Conservation (phyloP, 116 monocot genomes). For the Iris pallida region DNA sequence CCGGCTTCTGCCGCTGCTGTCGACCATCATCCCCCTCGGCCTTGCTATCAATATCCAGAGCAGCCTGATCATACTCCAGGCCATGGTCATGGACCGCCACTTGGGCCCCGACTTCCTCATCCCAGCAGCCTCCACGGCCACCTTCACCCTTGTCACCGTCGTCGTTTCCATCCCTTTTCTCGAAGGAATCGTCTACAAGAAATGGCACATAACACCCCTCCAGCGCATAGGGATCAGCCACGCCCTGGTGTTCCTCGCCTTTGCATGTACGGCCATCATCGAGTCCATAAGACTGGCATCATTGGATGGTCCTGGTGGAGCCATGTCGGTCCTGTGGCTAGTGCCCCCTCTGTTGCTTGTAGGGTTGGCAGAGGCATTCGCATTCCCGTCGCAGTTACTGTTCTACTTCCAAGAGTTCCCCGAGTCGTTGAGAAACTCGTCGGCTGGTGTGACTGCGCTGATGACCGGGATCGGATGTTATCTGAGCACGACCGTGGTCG, state of each 20-base stretch:
- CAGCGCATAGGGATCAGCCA: conserved; percentile 28
- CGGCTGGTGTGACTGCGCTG: conserved; percentile 23
- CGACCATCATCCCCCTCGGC: conserved; percentile 23
- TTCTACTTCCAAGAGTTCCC: conserved; percentile 45
- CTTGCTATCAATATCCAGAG: conserved; percentile 20
- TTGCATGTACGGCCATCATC: conserved; percentile 20
- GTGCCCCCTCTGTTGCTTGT: conserved; percentile 19
- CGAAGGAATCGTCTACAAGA: conserved; percentile 9
- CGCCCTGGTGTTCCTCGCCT: conserved; percentile 12
- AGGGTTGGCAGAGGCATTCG: conserved; percentile 22
- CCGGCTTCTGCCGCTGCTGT: conserved; percentile 27
- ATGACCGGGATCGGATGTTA: conserved; percentile 25
- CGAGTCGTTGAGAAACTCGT: conserved; percentile 19
- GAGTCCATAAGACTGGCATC: conserved; percentile 13
- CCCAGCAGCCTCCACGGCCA: conserved; percentile 31
- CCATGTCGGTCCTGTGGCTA: conserved; percentile 30
- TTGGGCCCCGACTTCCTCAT: conserved; percentile 18
- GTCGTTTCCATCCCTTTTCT: conserved; percentile 16
- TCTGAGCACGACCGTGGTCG: conserved; percentile 24
- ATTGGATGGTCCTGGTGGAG: neutral
- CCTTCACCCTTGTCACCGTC: conserved; percentile 10
- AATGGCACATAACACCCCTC: conserved; percentile 11
- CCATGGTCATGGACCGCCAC: conserved; percentile 37
- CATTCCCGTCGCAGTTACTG: conserved; percentile 27
- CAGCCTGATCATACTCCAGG: conserved; percentile 36